Evolutionary conservation across 768 basidiomycete species (phyloP), one percentile per base, ranked within the genome.

Genomic region (Coprinopsis strossmayeri): DNA sequence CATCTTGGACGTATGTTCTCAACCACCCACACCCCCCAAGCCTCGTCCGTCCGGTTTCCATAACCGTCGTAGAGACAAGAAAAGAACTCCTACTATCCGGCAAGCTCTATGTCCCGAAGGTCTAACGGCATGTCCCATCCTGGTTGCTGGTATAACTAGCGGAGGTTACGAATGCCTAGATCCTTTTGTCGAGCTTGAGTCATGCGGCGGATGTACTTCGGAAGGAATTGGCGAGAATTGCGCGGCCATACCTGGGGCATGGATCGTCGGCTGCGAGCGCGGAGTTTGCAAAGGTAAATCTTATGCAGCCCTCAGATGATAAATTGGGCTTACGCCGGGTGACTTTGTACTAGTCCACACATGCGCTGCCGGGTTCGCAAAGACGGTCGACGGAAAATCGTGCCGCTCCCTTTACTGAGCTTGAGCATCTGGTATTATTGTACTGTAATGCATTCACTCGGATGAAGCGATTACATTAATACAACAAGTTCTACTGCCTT

Each of bases 121-220:
- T 27, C 62, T 79, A 26, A 69, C 76, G 32, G 79, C 80, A 24
- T 85, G 82, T 65, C 79, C 79, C 15, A 69, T 83, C 52, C 46
- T 64, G 18, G 72, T 68, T 21, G 54, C 68, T 28, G 62, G n/a
- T n/a, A n/a, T n/a, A n/a, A n/a, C 59, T 18, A 55, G 57, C 35
- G 70, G 63, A 26, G 76, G 79, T 48, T 79, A 70, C 55, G 82
- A 85, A 58, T 85, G 82, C 59, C 57, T 90, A 45, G 84, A 91
- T 64, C 74, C 74, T 25, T 55, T 64, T 15, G 67, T 66, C 37
- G 85, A 89, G 51, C 73, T 90, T 39, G 71, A 79, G 51, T 81
- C 81, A 12, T 91, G 88, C 64, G 88, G 87, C 53, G 88, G 89
- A 24, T 91, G 88, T 60, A 64, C 77, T 1, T 72, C 77, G 15